phyloP scores from a whole-genome alignment of 202 grass and related monocot species.

The Digitaria exilis region DNA sequence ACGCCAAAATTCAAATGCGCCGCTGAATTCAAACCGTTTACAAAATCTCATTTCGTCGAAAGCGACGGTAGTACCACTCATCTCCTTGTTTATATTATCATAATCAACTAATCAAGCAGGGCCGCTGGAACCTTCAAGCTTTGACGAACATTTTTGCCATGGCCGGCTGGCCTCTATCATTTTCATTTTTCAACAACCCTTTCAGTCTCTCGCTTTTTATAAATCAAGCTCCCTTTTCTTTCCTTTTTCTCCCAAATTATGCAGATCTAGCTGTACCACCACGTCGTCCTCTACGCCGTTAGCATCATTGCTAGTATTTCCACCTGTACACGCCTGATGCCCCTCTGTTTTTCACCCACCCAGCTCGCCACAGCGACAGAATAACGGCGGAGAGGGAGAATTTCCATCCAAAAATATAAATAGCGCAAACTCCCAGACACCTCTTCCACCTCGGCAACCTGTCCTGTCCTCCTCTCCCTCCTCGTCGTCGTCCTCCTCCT shows the following conservation, averaged over 20 bases:
- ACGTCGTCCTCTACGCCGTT: not conserved
- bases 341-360: not conserved
- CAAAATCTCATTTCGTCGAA: not conserved
- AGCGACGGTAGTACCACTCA: not conserved
- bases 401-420: constrained; percentile 37
- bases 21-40: not conserved
- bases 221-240: not conserved
- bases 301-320: not conserved
- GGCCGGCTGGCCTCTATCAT: not conserved
- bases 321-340: not conserved
- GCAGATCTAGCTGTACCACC: constrained; percentile 14
- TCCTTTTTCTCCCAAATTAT: constrained; percentile 8
- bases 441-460: constrained; percentile 1
- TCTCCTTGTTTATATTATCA: not conserved
- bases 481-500: not conserved
- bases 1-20: not conserved
- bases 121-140: not conserved
- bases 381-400: not conserved
- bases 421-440: constrained; percentile 34
- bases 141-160: constrained; percentile 12
- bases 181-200: constrained; percentile 20
- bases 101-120: not conserved
- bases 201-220: not conserved
- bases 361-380: constrained; percentile 22
- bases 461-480: not conserved